Evolutionary conservation across 1,139 yeast genomes (phyloP), one percentile per base, ranked within the genome.

Genomic region (Yamadazyma taylorii): DNA sequence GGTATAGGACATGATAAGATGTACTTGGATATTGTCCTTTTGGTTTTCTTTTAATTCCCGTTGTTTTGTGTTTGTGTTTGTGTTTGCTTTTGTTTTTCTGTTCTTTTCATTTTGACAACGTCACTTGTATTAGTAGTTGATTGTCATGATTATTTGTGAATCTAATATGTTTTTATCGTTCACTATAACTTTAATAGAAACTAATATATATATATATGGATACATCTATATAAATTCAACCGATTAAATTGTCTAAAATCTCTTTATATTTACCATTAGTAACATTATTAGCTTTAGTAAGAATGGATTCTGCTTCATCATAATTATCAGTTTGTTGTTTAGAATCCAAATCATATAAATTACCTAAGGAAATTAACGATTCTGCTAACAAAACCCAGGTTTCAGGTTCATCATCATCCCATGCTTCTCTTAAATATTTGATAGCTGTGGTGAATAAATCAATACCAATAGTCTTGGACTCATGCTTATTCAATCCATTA

Each of bases 371-470:
- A 25, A 90, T 85, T 55, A 79, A 71, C 1, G 95, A 90, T 58
- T 92, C 97, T 2, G 96, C 96, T 31, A 85, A 66, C 47, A 77
- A 76, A 5, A 81, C 96, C 85, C 92, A 84, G 7, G 84, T 70
- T 41, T 82, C 84, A 0, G 95, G 95, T 26, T 83, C 87, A 36
- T 82, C 87, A 22, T 78, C 79, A 36, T 80, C 78, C 56, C 81
- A 78, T 1, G 89, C 83, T 41, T 67, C 62, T 40, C 69, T 61
- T 39, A 87, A 66, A 50, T 76, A 74, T 28, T 68, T 63, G 26
- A 86, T 62, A 0, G 95, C 95, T 19, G 61, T 61, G n/a, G 60
- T 51, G 17, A 81, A 73, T 36, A 73, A 60, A 3, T 67, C 62
- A 33, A 75, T 66, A 1, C 88, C 83, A 28, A 67, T 61, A 24